Conservation (phyloP, 2,329 filamentous ascomycete species). For the Aspergillus carbonarius region DNA sequence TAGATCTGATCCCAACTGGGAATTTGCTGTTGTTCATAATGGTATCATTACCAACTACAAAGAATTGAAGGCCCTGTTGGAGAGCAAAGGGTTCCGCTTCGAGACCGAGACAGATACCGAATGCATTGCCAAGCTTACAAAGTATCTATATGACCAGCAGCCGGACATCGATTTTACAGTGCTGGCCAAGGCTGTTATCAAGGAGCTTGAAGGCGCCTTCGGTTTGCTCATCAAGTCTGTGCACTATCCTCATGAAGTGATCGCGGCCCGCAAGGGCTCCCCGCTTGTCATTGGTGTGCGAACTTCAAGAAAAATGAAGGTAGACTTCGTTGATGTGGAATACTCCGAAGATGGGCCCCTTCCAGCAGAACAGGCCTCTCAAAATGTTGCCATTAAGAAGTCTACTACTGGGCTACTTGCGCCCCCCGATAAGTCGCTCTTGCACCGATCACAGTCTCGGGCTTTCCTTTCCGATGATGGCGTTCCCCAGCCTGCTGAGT, state of each 20-base stretch:
- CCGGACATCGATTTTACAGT: slow-evolving; percentile 94
- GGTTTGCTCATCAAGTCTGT: slow-evolving; percentile 97
- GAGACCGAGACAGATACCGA: slow-evolving; percentile 99
- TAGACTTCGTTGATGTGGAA: slow-evolving; percentile 99
- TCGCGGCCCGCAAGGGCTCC: slow-evolving; percentile 97
- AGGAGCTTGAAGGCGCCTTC: slow-evolving; percentile 96
- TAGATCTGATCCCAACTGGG: slow-evolving; percentile 91
- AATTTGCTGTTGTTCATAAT: slow-evolving; percentile 98
- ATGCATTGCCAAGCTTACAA: slow-evolving; percentile 97
- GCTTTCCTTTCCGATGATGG: slow-evolving; percentile 99
- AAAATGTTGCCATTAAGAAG: slow-evolving; percentile 97
- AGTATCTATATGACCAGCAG: slow-evolving; percentile 96
- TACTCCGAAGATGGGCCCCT: slow-evolving; percentile 87
- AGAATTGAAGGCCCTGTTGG: slow-evolving; percentile 90
- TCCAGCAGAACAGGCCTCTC: slow-evolving; percentile 88
- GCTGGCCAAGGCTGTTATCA: slow-evolving; percentile 94
- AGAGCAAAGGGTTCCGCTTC: slow-evolving; percentile 94
- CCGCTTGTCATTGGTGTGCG: slow-evolving; percentile 95
- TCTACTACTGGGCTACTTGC: slow-evolving; percentile 71
- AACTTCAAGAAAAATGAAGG: slow-evolving; percentile 99
- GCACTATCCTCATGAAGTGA: slow-evolving; percentile 96
- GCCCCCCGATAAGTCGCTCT: slow-evolving; percentile 93
- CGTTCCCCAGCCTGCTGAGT: slow-evolving; percentile 95
- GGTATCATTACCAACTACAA: slow-evolving; percentile 99
- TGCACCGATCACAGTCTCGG: slow-evolving; percentile 97